Evolutionary conservation across 768 basidiomycete species (phyloP).

Genomic region (Hypholoma sublateritium): DNA sequence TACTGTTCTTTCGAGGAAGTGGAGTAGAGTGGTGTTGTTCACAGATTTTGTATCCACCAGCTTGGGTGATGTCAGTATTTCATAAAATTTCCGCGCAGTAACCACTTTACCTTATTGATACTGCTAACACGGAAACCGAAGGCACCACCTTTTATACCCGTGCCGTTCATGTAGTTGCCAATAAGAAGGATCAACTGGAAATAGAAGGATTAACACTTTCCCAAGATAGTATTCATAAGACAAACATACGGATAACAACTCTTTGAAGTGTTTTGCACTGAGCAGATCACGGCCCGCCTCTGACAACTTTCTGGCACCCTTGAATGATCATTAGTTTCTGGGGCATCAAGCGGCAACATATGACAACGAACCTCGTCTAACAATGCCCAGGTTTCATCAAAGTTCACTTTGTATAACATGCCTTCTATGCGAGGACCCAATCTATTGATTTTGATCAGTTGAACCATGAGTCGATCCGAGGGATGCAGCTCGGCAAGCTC

Average conservation of each 20-base stretch:
- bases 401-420: slow-evolving; percentile 92
- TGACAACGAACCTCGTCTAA: slow-evolving; percentile 67
- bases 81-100: background rate
- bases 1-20: slow-evolving; percentile 90
- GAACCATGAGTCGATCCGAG: slow-evolving; percentile 95
- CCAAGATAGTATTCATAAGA: background rate
- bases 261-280: slow-evolving; percentile 85
- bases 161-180: slow-evolving; percentile 98
- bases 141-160: slow-evolving; percentile 93
- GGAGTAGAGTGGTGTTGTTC: slow-evolving; percentile 90
- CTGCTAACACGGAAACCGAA: slow-evolving; percentile 97
- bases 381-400: slow-evolving; percentile 82
- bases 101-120: slow-evolving; percentile 82
- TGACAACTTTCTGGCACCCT: slow-evolving; percentile 81
- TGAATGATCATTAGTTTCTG: background rate
- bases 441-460: slow-evolving; percentile 91
- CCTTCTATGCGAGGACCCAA: slow-evolving; percentile 85
- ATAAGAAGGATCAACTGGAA: slow-evolving; percentile 85
- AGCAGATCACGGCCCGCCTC: slow-evolving; percentile 81
- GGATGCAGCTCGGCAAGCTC: slow-evolving; percentile 90
- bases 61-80: slow-evolving; percentile 36
- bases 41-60: slow-evolving; percentile 97
- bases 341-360: background rate
- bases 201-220: background rate
- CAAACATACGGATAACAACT: slow-evolving; percentile 73